phyloP scores from a whole-genome alignment of 2,329 filamentous ascomycete species.

The Fusarium continuum region DNA sequence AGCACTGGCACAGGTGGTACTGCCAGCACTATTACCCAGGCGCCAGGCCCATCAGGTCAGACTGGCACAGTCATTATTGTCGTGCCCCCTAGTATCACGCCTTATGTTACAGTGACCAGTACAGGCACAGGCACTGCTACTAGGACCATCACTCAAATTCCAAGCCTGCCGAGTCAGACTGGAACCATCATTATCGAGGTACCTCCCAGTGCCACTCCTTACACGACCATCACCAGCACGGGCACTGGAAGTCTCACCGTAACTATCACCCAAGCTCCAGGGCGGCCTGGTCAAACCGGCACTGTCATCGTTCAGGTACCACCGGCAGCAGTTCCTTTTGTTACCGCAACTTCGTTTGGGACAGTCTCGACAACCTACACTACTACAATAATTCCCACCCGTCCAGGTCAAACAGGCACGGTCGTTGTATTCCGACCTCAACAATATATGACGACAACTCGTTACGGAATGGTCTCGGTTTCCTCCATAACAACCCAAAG shows the following conservation, averaged over 20 bases:
- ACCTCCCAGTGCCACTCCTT: background rate
- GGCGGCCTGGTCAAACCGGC: background rate
- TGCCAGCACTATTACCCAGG: background rate
- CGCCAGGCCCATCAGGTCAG: background rate
- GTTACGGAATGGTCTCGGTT: background rate
- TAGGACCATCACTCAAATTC: background rate
- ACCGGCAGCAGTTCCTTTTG: background rate
- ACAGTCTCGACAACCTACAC: background rate
- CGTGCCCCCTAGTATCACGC: background rate
- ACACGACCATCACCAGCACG: background rate
- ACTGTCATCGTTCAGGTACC: background rate
- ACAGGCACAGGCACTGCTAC: background rate
- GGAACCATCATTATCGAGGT: background rate
- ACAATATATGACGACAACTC: background rate
- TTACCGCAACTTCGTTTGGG: slow-evolving; percentile 2
- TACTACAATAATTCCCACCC: background rate
- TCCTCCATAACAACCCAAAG: background rate
- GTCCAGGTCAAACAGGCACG: background rate
- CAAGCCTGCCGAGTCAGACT: background rate
- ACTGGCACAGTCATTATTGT: background rate
- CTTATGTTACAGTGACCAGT: background rate
- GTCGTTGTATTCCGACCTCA: background rate
- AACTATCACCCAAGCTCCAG: background rate
- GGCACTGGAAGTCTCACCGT: background rate
- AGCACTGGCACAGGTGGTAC: background rate